Conservation (phyloP, 805 yeast genomes). For the Priceomyces medius region DNA sequence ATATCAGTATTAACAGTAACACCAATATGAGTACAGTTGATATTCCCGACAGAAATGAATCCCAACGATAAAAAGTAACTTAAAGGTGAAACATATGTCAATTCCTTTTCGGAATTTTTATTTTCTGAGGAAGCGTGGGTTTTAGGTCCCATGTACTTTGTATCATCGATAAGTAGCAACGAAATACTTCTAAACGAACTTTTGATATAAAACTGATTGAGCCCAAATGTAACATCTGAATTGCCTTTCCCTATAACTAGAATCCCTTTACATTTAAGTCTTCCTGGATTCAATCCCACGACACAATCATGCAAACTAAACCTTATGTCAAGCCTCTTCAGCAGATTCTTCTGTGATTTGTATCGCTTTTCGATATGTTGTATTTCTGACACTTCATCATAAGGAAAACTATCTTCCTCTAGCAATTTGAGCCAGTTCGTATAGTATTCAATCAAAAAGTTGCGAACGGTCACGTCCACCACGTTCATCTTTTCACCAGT, state of each 20-base stretch:
- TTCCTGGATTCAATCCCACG: constrained; percentile 63
- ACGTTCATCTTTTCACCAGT: constrained; percentile 28
- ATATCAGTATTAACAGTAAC: constrained; percentile 25
- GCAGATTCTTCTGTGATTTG: constrained; percentile 1
- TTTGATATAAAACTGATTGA: constrained; percentile 33
- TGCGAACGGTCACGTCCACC: constrained; percentile 46
- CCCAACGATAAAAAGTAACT: constrained; percentile 48
- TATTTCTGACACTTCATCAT: neutral
- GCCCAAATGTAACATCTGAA: constrained; percentile 44
- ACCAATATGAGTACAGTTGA: constrained; percentile 40
- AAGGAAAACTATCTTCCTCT: constrained; percentile 7
- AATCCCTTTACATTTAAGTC: constrained; percentile 53
- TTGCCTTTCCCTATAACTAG: constrained; percentile 55
- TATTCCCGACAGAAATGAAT: constrained; percentile 50
- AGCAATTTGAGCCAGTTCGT: constrained; percentile 54
- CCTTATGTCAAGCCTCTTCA: constrained; percentile 24
- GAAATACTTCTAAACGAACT: constrained; percentile 50
- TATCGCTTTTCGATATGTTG: constrained; percentile 9
- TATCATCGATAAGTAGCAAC: constrained; percentile 66
- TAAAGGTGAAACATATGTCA: constrained; percentile 27
- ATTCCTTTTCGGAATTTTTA: constrained; percentile 1
- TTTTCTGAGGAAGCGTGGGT: neutral
- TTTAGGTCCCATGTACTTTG: constrained; percentile 9
- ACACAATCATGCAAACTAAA: constrained; percentile 51
- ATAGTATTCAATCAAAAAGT: constrained; percentile 54